Conservation (phyloP, 2,329 filamentous ascomycete species). For the Paraphoma sp. region DNA sequence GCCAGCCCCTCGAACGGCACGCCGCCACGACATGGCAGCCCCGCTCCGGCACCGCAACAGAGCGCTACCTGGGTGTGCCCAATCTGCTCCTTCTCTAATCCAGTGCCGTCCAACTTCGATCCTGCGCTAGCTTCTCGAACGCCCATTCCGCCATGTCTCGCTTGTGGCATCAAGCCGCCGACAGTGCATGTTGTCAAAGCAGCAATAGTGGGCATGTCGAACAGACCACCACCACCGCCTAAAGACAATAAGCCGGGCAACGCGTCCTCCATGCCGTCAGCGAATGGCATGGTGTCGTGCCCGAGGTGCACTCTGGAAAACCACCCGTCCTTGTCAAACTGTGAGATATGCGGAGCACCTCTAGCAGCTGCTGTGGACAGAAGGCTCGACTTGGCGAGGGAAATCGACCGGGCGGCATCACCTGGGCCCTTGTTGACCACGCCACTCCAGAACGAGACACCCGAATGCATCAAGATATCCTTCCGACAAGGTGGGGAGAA, state of each 20-base stretch:
- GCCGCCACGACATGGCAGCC: conserved; percentile 45
- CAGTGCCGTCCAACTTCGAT: conserved; percentile 92
- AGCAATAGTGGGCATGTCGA: conserved; percentile 76
- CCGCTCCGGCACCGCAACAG: conserved; percentile 55
- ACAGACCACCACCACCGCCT: conserved; percentile 52
- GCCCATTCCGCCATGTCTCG: conserved; percentile 82
- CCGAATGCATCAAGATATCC: conserved; percentile 85
- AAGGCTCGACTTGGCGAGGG: conserved; percentile 50
- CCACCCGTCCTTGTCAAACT: conserved; percentile 82
- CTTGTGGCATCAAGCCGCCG: conserved; percentile 92
- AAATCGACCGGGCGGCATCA: conserved; percentile 68
- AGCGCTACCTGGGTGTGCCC: conserved; percentile 92
- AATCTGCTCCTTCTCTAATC: conserved; percentile 94
- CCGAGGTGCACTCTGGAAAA: conserved; percentile 94
- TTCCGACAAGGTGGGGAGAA: conserved; percentile 90
- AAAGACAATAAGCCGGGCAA: conserved; percentile 48
- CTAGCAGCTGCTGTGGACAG: conserved; percentile 62
- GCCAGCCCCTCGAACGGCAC: conserved; percentile 35
- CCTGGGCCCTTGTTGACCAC: conserved; percentile 72
- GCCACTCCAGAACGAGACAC: conserved; percentile 63
- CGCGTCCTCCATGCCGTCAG: conserved; percentile 11
- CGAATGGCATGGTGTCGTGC: conserved; percentile 57
- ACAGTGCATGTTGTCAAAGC: conserved; percentile 85
- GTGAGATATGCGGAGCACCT: conserved; percentile 89
- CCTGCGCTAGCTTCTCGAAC: conserved; percentile 80